Evolutionary conservation across 148 eudicot species (phyloP).

Genomic region (Polygonum aviculare): DNA sequence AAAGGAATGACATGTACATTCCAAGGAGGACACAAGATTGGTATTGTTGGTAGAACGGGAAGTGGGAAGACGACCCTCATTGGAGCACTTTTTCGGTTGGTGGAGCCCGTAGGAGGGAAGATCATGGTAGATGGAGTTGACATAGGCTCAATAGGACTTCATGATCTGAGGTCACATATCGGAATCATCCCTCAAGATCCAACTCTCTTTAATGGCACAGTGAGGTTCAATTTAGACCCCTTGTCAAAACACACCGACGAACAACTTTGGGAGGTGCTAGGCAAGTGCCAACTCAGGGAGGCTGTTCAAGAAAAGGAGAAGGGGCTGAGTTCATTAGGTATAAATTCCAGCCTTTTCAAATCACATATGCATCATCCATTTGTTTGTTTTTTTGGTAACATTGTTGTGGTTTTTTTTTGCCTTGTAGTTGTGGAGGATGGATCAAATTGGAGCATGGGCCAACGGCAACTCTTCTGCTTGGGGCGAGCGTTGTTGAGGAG

Average conservation of each 20-base stretch:
- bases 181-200: constrained; percentile 94
- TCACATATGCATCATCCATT: neutral
- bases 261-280: constrained; percentile 88
- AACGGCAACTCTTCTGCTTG: constrained; percentile 73
- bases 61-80: constrained; percentile 94
- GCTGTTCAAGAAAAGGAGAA: constrained; percentile 61
- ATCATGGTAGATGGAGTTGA: constrained; percentile 71
- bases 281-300: constrained; percentile 80
- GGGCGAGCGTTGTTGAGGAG: constrained; percentile 81
- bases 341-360: constrained; percentile 1
- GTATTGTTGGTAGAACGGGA: constrained; percentile 90
- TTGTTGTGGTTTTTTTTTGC: neutral
- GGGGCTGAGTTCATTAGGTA: constrained; percentile 72
- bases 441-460: constrained; percentile 98
- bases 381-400: neutral
- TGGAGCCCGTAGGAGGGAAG: constrained; percentile 68
- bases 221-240: constrained; percentile 83
- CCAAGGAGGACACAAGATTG: constrained; percentile 80
- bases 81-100: constrained; percentile 78
- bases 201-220: constrained; percentile 84
- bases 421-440: constrained; percentile 77
- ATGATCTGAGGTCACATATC: constrained; percentile 71
- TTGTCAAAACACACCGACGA: constrained; percentile 48
- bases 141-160: constrained; percentile 68
- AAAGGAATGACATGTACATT: constrained; percentile 75